A percentile compares a stretch with the other conserved stretches of the same genome.
phyloP scores from a whole-genome alignment of 306 rosid genomes.

The Leucaena leucocephala region DNA sequence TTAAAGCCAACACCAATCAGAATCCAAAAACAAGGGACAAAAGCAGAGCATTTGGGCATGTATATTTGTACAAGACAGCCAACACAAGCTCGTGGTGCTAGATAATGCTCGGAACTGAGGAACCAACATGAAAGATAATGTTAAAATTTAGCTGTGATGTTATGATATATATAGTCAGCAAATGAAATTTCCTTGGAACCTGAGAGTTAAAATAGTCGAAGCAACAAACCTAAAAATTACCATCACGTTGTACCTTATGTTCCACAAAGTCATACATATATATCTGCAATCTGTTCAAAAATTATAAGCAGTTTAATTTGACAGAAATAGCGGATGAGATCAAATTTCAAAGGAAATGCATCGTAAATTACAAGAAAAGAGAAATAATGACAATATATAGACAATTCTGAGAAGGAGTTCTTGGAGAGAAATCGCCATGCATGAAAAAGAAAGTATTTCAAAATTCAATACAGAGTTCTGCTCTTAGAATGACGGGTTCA shows the following conservation, averaged over 20 bases:
- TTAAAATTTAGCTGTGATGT: constrained; percentile 9
- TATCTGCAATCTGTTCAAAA: constrained; percentile 62
- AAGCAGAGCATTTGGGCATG: constrained; percentile 24
- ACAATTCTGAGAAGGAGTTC: no score
- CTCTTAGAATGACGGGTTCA: no score
- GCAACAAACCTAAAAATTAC: constrained; percentile 84
- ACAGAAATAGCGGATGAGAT: background rate
- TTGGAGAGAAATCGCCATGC: no score
- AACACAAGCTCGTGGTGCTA: constrained; percentile 66
- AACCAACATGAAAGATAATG: no score
- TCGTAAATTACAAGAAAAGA: background rate
- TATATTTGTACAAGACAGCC: constrained; percentile 13
- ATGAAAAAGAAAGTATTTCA: no score
- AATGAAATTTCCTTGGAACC: constrained; percentile 21
- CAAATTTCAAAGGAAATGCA: background rate
- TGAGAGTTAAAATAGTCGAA: constrained; percentile 23
- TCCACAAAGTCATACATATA: constrained; percentile 63
- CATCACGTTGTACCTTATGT: constrained; percentile 77
- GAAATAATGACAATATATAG: no score
- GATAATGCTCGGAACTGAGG: no score
- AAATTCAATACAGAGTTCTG: no score
- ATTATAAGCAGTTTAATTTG: constrained; percentile 32
- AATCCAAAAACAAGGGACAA: constrained; percentile 30
- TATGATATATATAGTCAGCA: background rate
- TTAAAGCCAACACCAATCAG: constrained; percentile 36